Conservation (phyloP, 2,329 filamentous ascomycete genomes). For the Penicillium sp. region DNA sequence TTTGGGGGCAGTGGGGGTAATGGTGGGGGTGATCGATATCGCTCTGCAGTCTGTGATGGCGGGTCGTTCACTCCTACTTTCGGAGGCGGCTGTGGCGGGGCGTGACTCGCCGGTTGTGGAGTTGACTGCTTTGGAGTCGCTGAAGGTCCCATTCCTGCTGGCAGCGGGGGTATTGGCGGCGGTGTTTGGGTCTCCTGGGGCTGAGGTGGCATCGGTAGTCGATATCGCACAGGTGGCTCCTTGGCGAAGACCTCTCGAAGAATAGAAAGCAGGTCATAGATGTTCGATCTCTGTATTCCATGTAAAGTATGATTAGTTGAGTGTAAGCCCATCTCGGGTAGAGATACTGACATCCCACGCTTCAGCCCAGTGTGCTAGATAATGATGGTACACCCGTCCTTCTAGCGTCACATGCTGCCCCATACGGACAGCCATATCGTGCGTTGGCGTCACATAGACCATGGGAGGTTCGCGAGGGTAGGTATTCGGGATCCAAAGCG, state of each 20-base stretch:
- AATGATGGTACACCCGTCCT: constrained; percentile 91
- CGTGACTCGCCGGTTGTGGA: constrained; percentile 14
- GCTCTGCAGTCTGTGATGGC: constrained; percentile 19
- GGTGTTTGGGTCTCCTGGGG: constrained; percentile 42
- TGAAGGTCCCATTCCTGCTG: constrained; percentile 53
- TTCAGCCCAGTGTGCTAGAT: constrained; percentile 80
- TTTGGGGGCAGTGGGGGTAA: constrained; percentile 39
- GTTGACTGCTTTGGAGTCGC: constrained; percentile 29
- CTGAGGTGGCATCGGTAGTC: constrained; percentile 41
- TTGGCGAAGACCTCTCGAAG: constrained; percentile 85
- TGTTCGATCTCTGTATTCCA: constrained; percentile 63
- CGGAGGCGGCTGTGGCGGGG: constrained; percentile 35
- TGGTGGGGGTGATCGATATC: constrained; percentile 29
- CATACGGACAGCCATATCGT: constrained; percentile 80
- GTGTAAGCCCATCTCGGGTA: not conserved
- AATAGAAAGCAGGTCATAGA: constrained; percentile 75
- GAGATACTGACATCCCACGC: constrained; percentile 74
- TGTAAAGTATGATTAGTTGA: constrained; percentile 1
- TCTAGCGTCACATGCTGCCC: constrained; percentile 94
- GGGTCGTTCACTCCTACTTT: constrained; percentile 27
- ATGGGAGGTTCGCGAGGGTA: constrained; percentile 84
- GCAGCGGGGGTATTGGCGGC: constrained; percentile 66
- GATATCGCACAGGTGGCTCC: constrained; percentile 83
- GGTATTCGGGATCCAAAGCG: constrained; percentile 85
- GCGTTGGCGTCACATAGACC: constrained; percentile 80